A percentile compares a stretch with the other conserved stretches of the same genome.
Evolutionary conservation across 208 protist genomes (phyloP).

Genomic region (Herpetomonas tarakana): DNA sequence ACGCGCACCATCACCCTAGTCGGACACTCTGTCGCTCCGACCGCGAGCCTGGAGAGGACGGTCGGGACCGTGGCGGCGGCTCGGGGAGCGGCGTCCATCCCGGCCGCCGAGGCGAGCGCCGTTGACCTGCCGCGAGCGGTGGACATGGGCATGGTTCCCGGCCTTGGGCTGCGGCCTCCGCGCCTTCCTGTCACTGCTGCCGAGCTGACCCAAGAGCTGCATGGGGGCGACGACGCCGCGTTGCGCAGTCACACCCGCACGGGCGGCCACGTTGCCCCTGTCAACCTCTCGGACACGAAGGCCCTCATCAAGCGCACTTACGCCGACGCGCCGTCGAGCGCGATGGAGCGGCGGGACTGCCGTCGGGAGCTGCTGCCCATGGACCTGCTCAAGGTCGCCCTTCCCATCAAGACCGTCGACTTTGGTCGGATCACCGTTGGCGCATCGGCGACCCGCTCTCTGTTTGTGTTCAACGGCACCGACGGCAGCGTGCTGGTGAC

Average conservation of each 20-base stretch:
- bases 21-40: slow-evolving; percentile 36
- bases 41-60: slow-evolving; percentile 7
- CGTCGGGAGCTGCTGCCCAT: slow-evolving; percentile 83
- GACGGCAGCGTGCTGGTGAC: slow-evolving; percentile 59
- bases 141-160: slow-evolving; percentile 88
- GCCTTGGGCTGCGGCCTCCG: slow-evolving; percentile 64
- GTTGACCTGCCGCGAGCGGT: slow-evolving; percentile 20
- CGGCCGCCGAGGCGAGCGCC: slow-evolving; percentile 2
- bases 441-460: slow-evolving; percentile 63
- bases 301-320: slow-evolving; percentile 84
- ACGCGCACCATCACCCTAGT: slow-evolving; percentile 41
- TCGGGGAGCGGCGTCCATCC: background rate
- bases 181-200: slow-evolving; percentile 22
- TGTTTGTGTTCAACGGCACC: slow-evolving; percentile 93
- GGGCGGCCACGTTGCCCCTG: slow-evolving; percentile 41
- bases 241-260: slow-evolving; percentile 6
- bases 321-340: slow-evolving; percentile 64
- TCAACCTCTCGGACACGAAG: slow-evolving; percentile 64
- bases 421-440: slow-evolving; percentile 90
- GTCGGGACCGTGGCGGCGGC: slow-evolving; percentile 1
- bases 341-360: slow-evolving; percentile 89
- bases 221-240: slow-evolving; percentile 17
- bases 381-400: slow-evolving; percentile 77
- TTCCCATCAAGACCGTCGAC: slow-evolving; percentile 83
- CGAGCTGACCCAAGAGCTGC: slow-evolving; percentile 18